These are phyloP conservation scores for Penicillium decumbens DNA, from an alignment of 2,329 filamentous ascomycete species.

Conservation along the genomic window DNA sequence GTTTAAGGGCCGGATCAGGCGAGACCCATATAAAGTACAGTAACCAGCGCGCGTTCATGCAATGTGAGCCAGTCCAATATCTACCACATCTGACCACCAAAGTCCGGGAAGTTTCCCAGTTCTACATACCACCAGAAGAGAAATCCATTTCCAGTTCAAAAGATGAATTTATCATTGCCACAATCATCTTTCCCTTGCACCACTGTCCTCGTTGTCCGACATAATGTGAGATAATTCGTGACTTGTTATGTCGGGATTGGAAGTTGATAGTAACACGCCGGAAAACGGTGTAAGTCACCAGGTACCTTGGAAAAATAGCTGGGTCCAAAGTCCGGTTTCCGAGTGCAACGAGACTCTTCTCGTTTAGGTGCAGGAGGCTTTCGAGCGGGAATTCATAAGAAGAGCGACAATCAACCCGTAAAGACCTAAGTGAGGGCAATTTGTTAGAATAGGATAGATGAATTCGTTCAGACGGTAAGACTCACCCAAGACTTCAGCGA, in stretches of 20 bases:
- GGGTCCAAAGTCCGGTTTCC: conserved; percentile 10
- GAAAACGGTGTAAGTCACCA: conserved; percentile 5
- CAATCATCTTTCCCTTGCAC: conserved; percentile 14
- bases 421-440: conserved; percentile 62
- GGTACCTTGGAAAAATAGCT: conserved; percentile 6
- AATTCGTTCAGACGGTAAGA: conserved; percentile 17
- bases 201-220: conserved; percentile 1
- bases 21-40: conserved; percentile 27
- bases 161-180: conserved; percentile 20
- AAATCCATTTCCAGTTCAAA: conserved; percentile 12
- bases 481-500: conserved; percentile 95
- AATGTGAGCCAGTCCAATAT: conserved; percentile 27
- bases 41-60: conserved; percentile 26
- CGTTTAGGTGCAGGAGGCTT: conserved; percentile 55
- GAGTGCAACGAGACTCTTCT: conserved; percentile 9
- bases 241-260: conserved; percentile 5
- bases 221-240: neutral
- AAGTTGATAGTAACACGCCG: conserved; percentile 2
- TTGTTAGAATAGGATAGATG: conserved; percentile 6
- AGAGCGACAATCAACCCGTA: conserved; percentile 98
- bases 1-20: conserved; percentile 9
- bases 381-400: conserved; percentile 96
- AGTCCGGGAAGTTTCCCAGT: conserved; percentile 5
- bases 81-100: conserved; percentile 22
- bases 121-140: conserved; percentile 21